phyloP scores from a whole-genome alignment of 805 yeast species.

The Yarrowia keelungensis region DNA sequence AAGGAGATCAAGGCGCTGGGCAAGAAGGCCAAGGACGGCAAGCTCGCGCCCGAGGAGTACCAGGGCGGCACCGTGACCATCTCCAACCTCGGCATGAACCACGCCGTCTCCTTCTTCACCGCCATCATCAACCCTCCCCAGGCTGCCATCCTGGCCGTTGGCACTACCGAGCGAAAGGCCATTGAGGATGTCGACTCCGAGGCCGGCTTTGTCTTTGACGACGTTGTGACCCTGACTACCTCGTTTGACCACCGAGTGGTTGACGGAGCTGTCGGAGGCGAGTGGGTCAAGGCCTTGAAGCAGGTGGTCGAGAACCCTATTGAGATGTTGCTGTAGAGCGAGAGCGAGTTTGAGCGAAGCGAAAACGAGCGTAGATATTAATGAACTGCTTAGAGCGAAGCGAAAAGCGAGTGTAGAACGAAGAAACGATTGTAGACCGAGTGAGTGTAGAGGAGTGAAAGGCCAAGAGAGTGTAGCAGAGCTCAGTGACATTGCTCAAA shows the following conservation, averaged over 20 bases:
- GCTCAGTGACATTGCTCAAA: no score
- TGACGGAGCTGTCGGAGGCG: constrained; percentile 98
- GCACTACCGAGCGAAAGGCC: constrained; percentile 90
- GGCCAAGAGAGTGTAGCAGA: no score
- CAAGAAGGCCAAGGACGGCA: constrained; percentile 93
- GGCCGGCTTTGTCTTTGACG: constrained; percentile 91
- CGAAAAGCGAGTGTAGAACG: no score
- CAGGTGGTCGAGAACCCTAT: constrained; percentile 93
- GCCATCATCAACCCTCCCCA: constrained; percentile 99
- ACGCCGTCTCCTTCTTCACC: constrained; percentile 89
- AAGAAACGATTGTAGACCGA: no score
- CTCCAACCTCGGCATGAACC: constrained; percentile 98
- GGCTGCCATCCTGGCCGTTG: constrained; percentile 90
- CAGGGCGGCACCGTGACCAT: constrained; percentile 99
- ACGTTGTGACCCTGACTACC: constrained; percentile 89
- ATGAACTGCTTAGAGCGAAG: no score
- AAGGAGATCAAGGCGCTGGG: constrained; percentile 88
- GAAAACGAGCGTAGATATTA: no score
- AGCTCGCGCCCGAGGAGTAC: constrained; percentile 94
- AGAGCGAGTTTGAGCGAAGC: not conserved
- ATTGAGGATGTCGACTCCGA: constrained; percentile 91
- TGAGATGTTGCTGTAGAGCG: constrained; percentile 76
- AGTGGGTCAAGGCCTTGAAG: constrained; percentile 92
- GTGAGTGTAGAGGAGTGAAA: no score
- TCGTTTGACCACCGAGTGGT: constrained; percentile 97